phyloP scores from a whole-genome alignment of 495 filamentous ascomycete species.

The Aspergillus avenaceus region DNA sequence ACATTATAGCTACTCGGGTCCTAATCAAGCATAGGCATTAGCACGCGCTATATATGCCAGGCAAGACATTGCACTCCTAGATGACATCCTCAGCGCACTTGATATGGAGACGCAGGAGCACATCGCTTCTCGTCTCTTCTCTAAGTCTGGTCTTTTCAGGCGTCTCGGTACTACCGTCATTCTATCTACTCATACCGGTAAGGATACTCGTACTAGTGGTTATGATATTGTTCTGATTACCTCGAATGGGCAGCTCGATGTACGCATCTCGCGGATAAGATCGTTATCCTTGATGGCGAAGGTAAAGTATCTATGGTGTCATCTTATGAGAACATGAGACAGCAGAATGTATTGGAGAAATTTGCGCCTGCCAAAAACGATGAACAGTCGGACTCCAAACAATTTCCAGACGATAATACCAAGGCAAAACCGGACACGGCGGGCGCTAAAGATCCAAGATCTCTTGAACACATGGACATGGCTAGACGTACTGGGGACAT shows the following conservation, averaged over 20 bases:
- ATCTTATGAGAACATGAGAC: not conserved
- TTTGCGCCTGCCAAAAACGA: not conserved
- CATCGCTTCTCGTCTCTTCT: not conserved
- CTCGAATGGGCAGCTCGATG: not conserved
- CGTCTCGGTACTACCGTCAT: not conserved
- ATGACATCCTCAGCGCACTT: not conserved
- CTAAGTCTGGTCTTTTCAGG: not conserved
- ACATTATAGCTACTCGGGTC: not conserved
- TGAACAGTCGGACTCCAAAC: not conserved
- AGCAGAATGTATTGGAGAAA: not conserved
- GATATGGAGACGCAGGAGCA: not conserved
- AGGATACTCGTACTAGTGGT: not conserved
- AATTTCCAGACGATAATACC: not conserved
- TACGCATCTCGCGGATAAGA: not conserved
- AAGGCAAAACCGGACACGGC: not conserved
- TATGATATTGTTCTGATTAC: not conserved
- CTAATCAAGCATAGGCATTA: not conserved
- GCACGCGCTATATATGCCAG: not conserved
- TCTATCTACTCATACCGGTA: conserved; percentile 1
- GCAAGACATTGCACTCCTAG: not conserved
- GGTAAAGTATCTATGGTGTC: not conserved
- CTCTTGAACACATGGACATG: not conserved
- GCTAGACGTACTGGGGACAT: not conserved
- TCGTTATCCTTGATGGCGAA: not conserved
- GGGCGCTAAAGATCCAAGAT: not conserved